Base-by-base conservation (phyloP, 2,329 filamentous ascomycete genomes). In the Aspergillus sp. region DNA sequence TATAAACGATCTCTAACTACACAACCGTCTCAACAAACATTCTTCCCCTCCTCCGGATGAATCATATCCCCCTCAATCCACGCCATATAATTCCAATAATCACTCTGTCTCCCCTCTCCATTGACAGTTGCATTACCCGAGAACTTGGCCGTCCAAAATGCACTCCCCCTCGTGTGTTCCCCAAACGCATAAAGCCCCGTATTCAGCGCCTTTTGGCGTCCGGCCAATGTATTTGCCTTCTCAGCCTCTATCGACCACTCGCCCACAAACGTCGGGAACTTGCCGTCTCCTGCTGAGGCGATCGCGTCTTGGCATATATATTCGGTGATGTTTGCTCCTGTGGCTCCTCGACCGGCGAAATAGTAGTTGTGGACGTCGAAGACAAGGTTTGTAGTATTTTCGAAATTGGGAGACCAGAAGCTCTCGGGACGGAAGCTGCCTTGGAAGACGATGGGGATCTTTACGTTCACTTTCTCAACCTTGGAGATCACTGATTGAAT, bases 321-420 rank as follows among this genome's bases (percentile, higher is more conserved):
- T 3, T 24, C 29, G 0, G 65, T 58, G 24, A 67, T 22, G 26
- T 67, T 68, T 29, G 54, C 58, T 2, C 63, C 61, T 1, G 62
- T 67, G 9, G 62, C 58, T 16, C 61, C 57, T 9, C 57, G 46
- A 26, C 63, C 62, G 26, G 65, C 66, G 46, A 65, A 68, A 49
- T 69, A 68, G 55, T 69, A 71, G 46, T 69, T 63, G 22, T 71
- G 69, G 26, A 65, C 53, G 32, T 71, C 67, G 54, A 69, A 70
- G 10, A 71, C 65, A 2, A 71, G 52, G 39, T 72, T 69, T 7
- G 57, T 58, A 0, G 31, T 32, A 4, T 51, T 49, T 2, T 61
- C 53, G n/a, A 71, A 65, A 10, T 63, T 42, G 0, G 49, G 36
- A 6, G 57, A 61, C 67, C 68, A 71, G 54, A 66, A 68, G 6